A percentile compares a stretch with the other conserved stretches of the same genome.
Evolutionary conservation across 2,329 filamentous ascomycete genomes (phyloP).

Genomic region (Xylariaceae sp.): DNA sequence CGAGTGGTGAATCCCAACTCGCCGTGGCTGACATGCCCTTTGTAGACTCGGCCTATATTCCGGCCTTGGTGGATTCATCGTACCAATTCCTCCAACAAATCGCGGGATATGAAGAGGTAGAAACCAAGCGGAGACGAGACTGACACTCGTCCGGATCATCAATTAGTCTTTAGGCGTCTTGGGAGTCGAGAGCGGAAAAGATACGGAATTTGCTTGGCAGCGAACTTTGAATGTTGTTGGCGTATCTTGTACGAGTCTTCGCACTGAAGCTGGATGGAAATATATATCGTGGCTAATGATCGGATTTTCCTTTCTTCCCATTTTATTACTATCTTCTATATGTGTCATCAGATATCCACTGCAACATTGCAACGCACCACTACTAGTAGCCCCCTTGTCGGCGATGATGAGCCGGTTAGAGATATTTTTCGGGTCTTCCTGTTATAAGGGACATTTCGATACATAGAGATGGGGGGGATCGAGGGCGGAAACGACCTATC

Average conservation of each 20-base stretch:
- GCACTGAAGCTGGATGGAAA: no score
- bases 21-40: slow-evolving; percentile 29
- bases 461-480: no score
- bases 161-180: not conserved
- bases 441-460: no score
- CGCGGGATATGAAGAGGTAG: slow-evolving; percentile 5
- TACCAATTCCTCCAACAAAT: slow-evolving; percentile 23
- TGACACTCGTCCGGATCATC: no score
- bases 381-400: no score
- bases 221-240: no score
- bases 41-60: slow-evolving; percentile 22
- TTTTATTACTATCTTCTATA: slow-evolving; percentile 1
- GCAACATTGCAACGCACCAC: no score
- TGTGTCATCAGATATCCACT: not conserved
- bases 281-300: no score
- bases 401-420: no score
- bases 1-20: slow-evolving; percentile 30
- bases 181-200: slow-evolving; percentile 1
- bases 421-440: no score
- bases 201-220: not conserved
- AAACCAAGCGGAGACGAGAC: not conserved
- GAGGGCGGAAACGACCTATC: no score
- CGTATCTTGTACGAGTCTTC: no score
- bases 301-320: not conserved
- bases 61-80: slow-evolving; percentile 18